Percentiles rank a stretch among this genome's conserved stretches.
Evolutionary conservation across 805 yeast genomes (phyloP).

Genomic region (Brettanomyces custersianus): DNA sequence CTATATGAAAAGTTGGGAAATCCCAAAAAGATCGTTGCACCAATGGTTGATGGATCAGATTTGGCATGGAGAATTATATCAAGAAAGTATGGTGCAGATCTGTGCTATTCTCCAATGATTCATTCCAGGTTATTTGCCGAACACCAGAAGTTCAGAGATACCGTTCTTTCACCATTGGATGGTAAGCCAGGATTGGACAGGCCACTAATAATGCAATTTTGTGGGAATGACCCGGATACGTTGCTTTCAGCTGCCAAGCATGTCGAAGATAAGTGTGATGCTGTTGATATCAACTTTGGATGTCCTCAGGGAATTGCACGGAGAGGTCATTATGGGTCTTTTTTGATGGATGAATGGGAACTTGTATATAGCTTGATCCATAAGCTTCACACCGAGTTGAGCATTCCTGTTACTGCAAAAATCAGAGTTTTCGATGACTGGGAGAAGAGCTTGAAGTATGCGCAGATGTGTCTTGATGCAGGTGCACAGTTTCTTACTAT

Average conservation of each 20-base stretch:
- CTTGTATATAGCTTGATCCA: constrained; percentile 63
- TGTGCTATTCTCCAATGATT: constrained; percentile 95
- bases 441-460: constrained; percentile 78
- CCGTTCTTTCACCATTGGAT: constrained; percentile 65
- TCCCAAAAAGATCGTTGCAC: constrained; percentile 87
- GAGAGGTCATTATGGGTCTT: constrained; percentile 92
- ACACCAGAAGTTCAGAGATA: constrained; percentile 68
- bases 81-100: constrained; percentile 81
- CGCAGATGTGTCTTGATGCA: constrained; percentile 78
- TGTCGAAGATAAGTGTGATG: constrained; percentile 83
- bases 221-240: constrained; percentile 91
- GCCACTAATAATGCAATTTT: constrained; percentile 89
- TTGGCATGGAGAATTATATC: constrained; percentile 90
- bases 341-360: constrained; percentile 95
- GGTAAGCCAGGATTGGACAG: constrained; percentile 65
- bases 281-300: constrained; percentile 90
- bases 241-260: constrained; percentile 71
- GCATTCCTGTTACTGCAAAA: constrained; percentile 88
- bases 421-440: constrained; percentile 82
- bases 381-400: constrained; percentile 61
- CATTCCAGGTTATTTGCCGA: constrained; percentile 89
- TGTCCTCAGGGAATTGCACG: constrained; percentile 98
- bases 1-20: constrained; percentile 60
- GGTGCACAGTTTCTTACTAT: constrained; percentile 95
- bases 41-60: constrained; percentile 97